Base-by-base conservation (phyloP, 2,329 filamentous ascomycete genomes). In the Fusarium sp. region DNA sequence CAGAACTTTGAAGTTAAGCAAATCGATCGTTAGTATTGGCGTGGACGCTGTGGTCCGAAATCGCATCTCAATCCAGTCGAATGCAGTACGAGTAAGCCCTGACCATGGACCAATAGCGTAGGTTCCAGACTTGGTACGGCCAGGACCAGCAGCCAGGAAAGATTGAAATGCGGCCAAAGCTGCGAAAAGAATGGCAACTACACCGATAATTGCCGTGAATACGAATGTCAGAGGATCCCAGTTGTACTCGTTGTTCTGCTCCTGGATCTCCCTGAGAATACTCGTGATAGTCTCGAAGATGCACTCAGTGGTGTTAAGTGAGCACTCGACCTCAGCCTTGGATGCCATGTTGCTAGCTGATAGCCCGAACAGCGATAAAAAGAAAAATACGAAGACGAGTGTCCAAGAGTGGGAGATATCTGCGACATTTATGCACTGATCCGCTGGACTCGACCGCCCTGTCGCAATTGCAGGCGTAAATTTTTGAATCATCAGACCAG, bases 11-110 rank as follows among this genome's bases (percentile, higher is more conserved):
- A n/a, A n/a, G n/a, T n/a, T n/a, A n/a, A n/a, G n/a, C n/a, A n/a
- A 34, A 34, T 34, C 4, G 2, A 34, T 9, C 0, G 32, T 34
- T 6, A 34, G 2, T 4, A 34, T 10, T 11, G 34, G 34, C 2
- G 34, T 37, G 0, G 1, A n/a, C 0, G 16, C 2, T n/a, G 34
- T 37, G 1, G 34, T 37, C 9, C 34, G 34, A n/a, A 37, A n/a
- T 4, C 34, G 34, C 34, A 37, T 37, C 9, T n/a, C 34, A 4
- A 5, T 3, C 0, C 11, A 4, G 18, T 37, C 34, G 5, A 37
- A 37, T 2, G 4, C 6, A 6, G 16, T 16, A 37, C 3, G 16
- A 2, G n/a, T 37, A 1, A 2, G 16, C 3, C 3, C 3, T n/a
- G 34, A 37, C 34, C 34, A 37, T 37, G 34, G 34, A 2, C 34